These are phyloP conservation scores for Mycena venus DNA, from an alignment of 768 basidiomycete genomes.

Conservation along the genomic window DNA sequence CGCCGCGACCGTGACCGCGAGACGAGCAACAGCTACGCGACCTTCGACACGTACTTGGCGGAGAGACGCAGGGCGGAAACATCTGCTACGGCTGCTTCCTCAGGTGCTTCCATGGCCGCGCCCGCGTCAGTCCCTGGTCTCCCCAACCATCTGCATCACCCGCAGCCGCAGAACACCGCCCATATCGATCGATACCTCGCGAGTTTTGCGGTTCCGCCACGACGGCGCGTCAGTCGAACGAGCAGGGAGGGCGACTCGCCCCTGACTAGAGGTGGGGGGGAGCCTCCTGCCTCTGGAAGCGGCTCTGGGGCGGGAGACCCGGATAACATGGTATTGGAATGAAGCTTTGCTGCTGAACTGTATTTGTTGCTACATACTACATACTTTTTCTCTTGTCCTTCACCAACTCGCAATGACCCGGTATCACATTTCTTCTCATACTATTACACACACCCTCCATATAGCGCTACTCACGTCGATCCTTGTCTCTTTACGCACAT, in stretches of 20 bases:
- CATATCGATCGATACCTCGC: constrained; percentile 31
- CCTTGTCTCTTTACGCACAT: constrained; percentile 30
- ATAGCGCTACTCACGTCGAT: constrained; percentile 35
- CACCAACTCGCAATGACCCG: constrained; percentile 16
- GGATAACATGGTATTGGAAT: constrained; percentile 28
- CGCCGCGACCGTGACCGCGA: constrained; percentile 26
- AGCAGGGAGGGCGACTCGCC: constrained; percentile 19
- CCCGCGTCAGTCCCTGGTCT: neutral
- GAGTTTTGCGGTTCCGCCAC: constrained; percentile 24
- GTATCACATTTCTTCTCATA: neutral
- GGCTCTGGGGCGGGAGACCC: constrained; percentile 4
- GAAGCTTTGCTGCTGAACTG: constrained; percentile 12
- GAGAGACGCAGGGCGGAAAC: constrained; percentile 28
- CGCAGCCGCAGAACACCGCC: constrained; percentile 30
- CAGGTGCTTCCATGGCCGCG: neutral
- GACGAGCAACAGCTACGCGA: constrained; percentile 21
- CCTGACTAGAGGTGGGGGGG: neutral
- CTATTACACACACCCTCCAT: constrained; percentile 21
- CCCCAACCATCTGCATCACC: constrained; percentile 22
- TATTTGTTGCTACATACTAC: constrained; percentile 26
- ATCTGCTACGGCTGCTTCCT: constrained; percentile 14
- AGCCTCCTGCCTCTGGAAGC: neutral
- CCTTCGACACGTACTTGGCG: constrained; percentile 31
- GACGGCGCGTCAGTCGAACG: constrained; percentile 24
- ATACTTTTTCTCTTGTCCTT: constrained; percentile 23